Conservation (phyloP, 352 stramenopile genomes). For the Phytophthora foliorum region DNA sequence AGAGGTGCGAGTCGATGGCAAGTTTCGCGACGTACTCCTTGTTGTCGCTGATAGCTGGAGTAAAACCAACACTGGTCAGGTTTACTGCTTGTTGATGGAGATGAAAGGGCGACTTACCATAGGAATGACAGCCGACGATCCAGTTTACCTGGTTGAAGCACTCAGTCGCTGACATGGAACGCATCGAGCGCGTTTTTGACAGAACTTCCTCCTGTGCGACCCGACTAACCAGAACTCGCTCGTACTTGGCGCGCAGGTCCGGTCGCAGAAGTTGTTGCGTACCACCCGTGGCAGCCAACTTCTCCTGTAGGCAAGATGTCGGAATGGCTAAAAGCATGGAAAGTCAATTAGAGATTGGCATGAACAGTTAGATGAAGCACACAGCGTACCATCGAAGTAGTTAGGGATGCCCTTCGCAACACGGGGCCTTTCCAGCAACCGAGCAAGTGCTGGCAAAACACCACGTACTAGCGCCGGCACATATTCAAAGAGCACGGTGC, state of each 20-base stretch:
- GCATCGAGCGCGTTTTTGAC: slow-evolving; percentile 30
- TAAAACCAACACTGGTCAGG: not conserved
- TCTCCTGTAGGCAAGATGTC: slow-evolving; percentile 66
- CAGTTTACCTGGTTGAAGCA: slow-evolving; percentile 61
- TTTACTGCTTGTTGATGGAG: not conserved
- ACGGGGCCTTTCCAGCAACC: slow-evolving; percentile 64
- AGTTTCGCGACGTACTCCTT: slow-evolving; percentile 84
- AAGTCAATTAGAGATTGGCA: not conserved
- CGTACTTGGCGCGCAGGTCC: slow-evolving; percentile 57
- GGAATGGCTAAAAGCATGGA: slow-evolving; percentile 54
- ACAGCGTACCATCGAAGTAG: slow-evolving; percentile 76
- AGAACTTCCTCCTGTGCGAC: slow-evolving; percentile 15
- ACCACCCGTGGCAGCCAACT: slow-evolving; percentile 44
- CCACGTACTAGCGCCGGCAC: slow-evolving; percentile 66
- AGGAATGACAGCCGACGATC: slow-evolving; percentile 81
- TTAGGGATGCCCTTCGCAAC: slow-evolving; percentile 76
- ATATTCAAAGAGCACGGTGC: slow-evolving; percentile 76
- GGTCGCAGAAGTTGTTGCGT: slow-evolving; percentile 31
- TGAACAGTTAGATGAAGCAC: not conserved
- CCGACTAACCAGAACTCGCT: slow-evolving; percentile 52
- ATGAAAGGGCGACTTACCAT: slow-evolving; percentile 49
- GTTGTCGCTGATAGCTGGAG: slow-evolving; percentile 80
- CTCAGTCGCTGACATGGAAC: slow-evolving; percentile 52
- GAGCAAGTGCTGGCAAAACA: slow-evolving; percentile 63
- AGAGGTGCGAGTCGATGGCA: slow-evolving; percentile 81